phyloP scores from a whole-genome alignment of 495 filamentous ascomycete genomes.

The Coniosporium apollinis region DNA sequence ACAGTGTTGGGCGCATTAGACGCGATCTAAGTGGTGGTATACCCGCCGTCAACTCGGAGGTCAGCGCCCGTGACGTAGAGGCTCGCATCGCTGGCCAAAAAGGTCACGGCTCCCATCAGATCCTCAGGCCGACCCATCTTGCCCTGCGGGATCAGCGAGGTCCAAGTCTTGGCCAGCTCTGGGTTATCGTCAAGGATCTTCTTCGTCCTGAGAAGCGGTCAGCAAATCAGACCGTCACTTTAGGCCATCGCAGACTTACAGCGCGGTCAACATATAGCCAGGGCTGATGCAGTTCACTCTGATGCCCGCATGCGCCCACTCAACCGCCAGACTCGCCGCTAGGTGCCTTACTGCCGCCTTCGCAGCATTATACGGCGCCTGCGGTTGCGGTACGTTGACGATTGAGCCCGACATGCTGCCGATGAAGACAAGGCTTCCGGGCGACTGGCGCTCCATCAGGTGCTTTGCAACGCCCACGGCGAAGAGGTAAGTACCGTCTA shows the following conservation, averaged over 20 bases:
- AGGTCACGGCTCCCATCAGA: constrained; percentile 84
- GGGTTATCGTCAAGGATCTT: constrained; percentile 91
- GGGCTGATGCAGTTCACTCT: constrained; percentile 85
- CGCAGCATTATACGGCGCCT: constrained; percentile 78
- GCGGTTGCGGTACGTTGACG: constrained; percentile 88
- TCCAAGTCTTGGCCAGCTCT: constrained; percentile 75
- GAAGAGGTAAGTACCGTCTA: constrained; percentile 85
- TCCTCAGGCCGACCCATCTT: constrained; percentile 88
- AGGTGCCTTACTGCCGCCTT: constrained; percentile 83
- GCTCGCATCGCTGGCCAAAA: constrained; percentile 72
- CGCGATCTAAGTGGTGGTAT: constrained; percentile 67
- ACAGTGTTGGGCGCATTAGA: no score
- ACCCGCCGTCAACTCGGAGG: constrained; percentile 79
- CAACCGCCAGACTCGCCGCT: constrained; percentile 63
- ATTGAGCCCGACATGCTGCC: constrained; percentile 87
- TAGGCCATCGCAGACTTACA: constrained; percentile 35
- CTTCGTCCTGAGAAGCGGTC: constrained; percentile 44
- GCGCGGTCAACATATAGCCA: constrained; percentile 85
- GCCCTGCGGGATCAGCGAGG: constrained; percentile 72
- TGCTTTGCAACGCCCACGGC: constrained; percentile 74
- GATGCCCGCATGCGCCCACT: constrained; percentile 73
- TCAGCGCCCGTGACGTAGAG: constrained; percentile 82
- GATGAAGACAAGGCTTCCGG: constrained; percentile 85
- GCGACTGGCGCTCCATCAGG: constrained; percentile 60
- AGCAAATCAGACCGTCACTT: background rate